phyloP scores from a whole-genome alignment of 192 early-diverging fungal genomes.

The Piromyces sp. region DNA sequence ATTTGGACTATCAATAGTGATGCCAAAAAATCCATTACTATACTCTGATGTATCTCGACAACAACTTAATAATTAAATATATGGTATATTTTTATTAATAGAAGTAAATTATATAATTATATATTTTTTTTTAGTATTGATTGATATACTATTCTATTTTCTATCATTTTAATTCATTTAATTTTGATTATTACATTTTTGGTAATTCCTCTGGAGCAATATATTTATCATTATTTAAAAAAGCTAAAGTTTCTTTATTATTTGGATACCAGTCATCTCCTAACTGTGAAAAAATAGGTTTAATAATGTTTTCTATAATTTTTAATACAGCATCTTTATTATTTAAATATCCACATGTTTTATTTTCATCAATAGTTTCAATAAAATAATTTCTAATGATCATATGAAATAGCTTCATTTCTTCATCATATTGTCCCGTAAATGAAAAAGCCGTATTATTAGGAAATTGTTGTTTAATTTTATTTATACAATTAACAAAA shows the following conservation, averaged over 20 bases:
- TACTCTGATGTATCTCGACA: not conserved
- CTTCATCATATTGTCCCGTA: not conserved
- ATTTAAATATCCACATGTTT: not conserved
- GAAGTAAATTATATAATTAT: no score
- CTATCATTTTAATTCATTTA: no score
- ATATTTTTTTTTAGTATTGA: no score
- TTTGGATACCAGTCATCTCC: not conserved
- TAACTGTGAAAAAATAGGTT: not conserved
- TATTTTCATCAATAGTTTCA: not conserved
- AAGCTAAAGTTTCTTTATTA: not conserved
- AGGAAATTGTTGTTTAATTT: not conserved
- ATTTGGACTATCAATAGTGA: not conserved
- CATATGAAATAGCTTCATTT: not conserved
- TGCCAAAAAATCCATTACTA: not conserved
- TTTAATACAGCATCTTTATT: not conserved
- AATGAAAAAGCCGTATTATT: not conserved
- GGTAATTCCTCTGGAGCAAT: not conserved
- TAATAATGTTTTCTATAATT: not conserved
- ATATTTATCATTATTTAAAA: not conserved
- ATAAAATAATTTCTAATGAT: not conserved
- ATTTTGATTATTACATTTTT: not conserved
- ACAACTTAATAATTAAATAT: not conserved
- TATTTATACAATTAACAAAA: not conserved
- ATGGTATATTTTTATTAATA: no score
- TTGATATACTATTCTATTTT: no score